Evolutionary conservation across 2,329 filamentous ascomycete species (phyloP), one percentile per base, ranked within the genome.

Genomic region (Epichloe gansuensis): DNA sequence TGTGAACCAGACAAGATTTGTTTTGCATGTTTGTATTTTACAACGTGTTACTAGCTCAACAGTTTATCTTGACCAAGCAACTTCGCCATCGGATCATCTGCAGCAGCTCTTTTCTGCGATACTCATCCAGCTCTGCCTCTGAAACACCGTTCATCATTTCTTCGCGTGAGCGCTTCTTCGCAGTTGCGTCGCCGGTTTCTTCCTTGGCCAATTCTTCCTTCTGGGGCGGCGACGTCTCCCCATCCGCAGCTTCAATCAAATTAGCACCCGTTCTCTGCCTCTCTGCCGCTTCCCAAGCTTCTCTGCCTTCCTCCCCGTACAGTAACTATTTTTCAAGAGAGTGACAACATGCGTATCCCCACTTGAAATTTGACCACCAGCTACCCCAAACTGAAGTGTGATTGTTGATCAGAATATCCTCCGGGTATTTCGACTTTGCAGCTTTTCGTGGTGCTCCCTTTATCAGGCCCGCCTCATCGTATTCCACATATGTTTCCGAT

Each of bases 301-400:
- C 72, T 67, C 83, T 94, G 38, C 93, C 93, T 54, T 87, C 88
- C 55, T 93, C 88, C 28, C 93, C 0, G 91, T 97, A 68, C 93
- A 98, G 64, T 97, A 98, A 63, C 90, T 95, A 69, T 98, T 97
- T 71, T 95, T 96, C 57, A 95, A 81, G 23, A 83, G 90, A 95
- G 66, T 94, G 90, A 73, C 93, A 98, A 68, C 93, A 98, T 23
- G 87, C 80, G 68, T 95, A 98, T 1, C 93, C 93, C 93, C 93
- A 98, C 68, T 85, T 80, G 71, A 96, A 97, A 63, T 88, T 83
- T 51, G 83, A 81, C 93, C 93, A 98, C 93, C 93, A 98, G 63
- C 90, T 95, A 48, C 93, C 93, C 88, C 90, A 98, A 3, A 95
- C 85, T 0, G 86, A 85, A 3, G 82, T 89, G 70, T 98, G 93